Evolutionary conservation across 306 rosid genomes (phyloP), one percentile per base, ranked within the genome.

Genomic region (Rosa multiflora): DNA sequence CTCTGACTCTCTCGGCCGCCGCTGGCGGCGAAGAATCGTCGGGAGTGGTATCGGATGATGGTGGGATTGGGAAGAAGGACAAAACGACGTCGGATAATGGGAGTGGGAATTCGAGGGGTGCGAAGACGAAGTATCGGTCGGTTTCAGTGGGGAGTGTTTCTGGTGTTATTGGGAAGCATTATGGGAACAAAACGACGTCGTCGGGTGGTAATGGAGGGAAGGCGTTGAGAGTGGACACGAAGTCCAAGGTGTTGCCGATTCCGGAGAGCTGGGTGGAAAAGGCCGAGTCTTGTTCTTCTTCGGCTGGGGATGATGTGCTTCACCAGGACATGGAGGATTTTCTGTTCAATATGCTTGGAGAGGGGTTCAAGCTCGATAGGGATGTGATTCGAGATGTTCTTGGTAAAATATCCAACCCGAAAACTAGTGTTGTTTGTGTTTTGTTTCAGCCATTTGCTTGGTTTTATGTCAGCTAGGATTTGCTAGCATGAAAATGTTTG

Each of bases 241-340:
- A 64, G 69, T 68, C 87, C 12, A 88, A 69, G 58, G 76, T 61
- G 49, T 71, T 89, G 82, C 87, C 89, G 0, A 78, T 77, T 82
- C 83, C 89, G 52, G 92, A 84, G 72, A 81, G 78, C 75, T 82
- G 85, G 80, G 90, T 52, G 40, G 87, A 83, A 70, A 86, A 87
- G 46, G 66, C 42, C 4, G 37, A 66, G 86, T 78, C 81, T 29
- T 72, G 66, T 71, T 74, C 75, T 35, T 70, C 48, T 32, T 32
- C 37, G 37, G 37, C 37, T 8, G 86, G 77, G 70, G 79, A 81
- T 35, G 72, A 80, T 76, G 47, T 2, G 29, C 84, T 89, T 82
- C 92, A 85, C 67, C 86, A 74, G 69, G 92, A 85, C 73, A 92
- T 89, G 93, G 98, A 92, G 78, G 90, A 93, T 39, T 90, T 95